Base-by-base conservation (phyloP, 495 filamentous ascomycete species). In the Penicillium riverlandense region DNA sequence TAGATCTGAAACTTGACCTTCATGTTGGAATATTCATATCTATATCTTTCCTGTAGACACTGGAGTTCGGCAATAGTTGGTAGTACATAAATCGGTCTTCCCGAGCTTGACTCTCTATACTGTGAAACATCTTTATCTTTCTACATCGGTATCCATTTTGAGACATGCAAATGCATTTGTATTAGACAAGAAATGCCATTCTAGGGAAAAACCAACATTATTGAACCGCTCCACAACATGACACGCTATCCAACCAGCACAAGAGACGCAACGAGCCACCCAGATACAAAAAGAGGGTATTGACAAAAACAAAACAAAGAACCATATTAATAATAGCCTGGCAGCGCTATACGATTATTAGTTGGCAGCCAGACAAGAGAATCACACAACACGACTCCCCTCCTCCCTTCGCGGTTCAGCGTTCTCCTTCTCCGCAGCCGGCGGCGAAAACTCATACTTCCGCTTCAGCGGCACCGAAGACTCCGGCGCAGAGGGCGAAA, bases 271-370 rank as follows among this genome's bases (percentile, higher is more conserved):
- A 36, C 40, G 29, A 35, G 31, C 50, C 50, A 54, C 53, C 49
- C 54, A 47, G 32, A 35, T 38, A 54, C 53, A 50, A 38, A 54
- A 37, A 56, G 47, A 46, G 57, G 57, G 53, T 57, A 60, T 56
- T 60, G 38, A 56, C 44, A 48, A 49, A 50, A 37, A 44, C 43
- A 43, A 43, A 43, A 35, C 4, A 31, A 29, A 29, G n/a, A n/a
- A n/a, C n/a, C n/a, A 22, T 22, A 22, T 22, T 22, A 22, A 22
- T 3, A 22, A 22, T 22, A 22, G 6, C 4, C 4, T 22, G 22
- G 22, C 22, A 22, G 22, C 22, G 22, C 22, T 22, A 4, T 22
- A 22, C 3, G 22, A 22, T 22, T 22, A 22, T 22, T 22, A 22
- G 22, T 3, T 22, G 37, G 48, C 34, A 37, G 40, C 43, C 27